These are phyloP conservation scores for Secale cereale DNA, from an alignment of 176 grass and related monocot genomes.

Conservation along the genomic window DNA sequence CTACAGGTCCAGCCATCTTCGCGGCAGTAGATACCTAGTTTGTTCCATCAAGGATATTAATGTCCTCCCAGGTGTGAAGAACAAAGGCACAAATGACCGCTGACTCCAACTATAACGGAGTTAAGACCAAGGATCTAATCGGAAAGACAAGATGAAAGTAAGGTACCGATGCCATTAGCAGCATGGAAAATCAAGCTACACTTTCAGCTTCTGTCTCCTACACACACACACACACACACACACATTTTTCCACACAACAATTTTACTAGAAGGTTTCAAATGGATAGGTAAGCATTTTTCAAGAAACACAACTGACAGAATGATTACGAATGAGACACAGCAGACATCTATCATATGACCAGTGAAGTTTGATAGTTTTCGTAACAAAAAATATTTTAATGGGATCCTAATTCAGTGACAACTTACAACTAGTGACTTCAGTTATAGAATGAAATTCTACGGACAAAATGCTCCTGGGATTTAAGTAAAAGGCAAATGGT, in stretches of 20 bases:
- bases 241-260: background rate
- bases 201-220: background rate
- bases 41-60: background rate
- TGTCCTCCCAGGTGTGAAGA: background rate
- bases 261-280: background rate
- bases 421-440: background rate
- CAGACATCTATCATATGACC: background rate
- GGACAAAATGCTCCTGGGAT: background rate
- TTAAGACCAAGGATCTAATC: background rate
- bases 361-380: background rate
- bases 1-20: background rate
- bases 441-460: background rate
- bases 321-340: background rate
- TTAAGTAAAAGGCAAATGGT: background rate
- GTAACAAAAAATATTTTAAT: background rate
- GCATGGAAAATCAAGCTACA: background rate
- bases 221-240: no score
- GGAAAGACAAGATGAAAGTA: background rate
- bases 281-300: background rate
- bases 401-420: background rate
- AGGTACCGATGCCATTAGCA: background rate
- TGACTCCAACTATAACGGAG: background rate
- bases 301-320: conserved; percentile 2
- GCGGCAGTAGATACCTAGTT: background rate
- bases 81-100: background rate